Base-by-base conservation (phyloP, 345 rosid species). In the Combretum micranthum region DNA sequence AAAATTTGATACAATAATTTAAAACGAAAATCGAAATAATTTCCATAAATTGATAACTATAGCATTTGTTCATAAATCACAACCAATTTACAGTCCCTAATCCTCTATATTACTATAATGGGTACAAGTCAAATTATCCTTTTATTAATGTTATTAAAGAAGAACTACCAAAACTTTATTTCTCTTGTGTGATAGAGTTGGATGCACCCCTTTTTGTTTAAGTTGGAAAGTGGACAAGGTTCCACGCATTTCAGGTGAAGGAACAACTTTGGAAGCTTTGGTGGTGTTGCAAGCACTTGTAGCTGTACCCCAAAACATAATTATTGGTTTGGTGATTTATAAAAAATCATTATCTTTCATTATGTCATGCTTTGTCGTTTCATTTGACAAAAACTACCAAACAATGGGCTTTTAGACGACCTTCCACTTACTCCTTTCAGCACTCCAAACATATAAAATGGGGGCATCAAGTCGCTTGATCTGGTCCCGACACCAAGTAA, bases 231-330 rank as follows among this genome's bases (percentile, higher is more conserved):
- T 16, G 44, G 58, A 23, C 37, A 14, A 8, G 49, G 42, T 52
- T 52, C 25, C 18, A 42, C 43, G 6, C 13, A 22, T 42, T 4
- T 20, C 13, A 25, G 13, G 4, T 18, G 42, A 44, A n/a, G 50
- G 45, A 32, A 25, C 39, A 45, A 23, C 44, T 17, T 53, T 14
- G 56, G 49, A 15, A 53, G 26, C 8, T 2, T 50, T 44, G 15
- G 52, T 25, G 20, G 32, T 32, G 39, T 1, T 4, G 39, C 1
- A 32, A 4, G 58, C 37, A 53, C 20, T 46, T 62, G 59, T 53
- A 62, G 65, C 65, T 62, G 65, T 62, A 52, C 47, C 46, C 65
- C 59, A 53, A 25, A 42, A 54, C 65, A 53, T 45, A 52, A 62
- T 54, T 20, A 37, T 62, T 19, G 32, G 53, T 45, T 56, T 37